Evolutionary conservation across 139 green algal species (phyloP).

Genomic region (Edaphochlamys debaryana): DNA sequence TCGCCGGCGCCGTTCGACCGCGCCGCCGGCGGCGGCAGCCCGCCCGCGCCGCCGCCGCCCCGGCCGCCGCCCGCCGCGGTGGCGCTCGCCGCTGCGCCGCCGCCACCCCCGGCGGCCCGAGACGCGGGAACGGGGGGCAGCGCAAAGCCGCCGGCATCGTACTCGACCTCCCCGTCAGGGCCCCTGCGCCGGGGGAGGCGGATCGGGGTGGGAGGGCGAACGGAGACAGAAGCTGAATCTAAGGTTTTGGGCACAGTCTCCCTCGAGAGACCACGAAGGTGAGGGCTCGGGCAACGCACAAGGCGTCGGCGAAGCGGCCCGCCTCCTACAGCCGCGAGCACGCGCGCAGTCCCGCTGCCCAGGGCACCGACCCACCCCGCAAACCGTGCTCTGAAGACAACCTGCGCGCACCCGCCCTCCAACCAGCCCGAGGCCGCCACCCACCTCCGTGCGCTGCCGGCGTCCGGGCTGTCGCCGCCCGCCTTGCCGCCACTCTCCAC

Average conservation of each 20-base stretch:
- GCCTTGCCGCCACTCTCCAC: not conserved
- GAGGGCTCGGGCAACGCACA: too few species aligned
- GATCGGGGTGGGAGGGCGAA: too few species aligned
- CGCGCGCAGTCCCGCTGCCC: too few species aligned
- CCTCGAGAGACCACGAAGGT: too few species aligned
- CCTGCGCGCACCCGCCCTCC: too few species aligned
- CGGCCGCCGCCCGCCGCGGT: not conserved
- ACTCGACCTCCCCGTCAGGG: constrained; percentile 14
- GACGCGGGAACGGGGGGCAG: not conserved
- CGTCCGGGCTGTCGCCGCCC: not conserved
- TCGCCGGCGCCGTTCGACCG: not conserved
- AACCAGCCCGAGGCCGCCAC: not conserved
- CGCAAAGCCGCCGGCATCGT: constrained; percentile 27
- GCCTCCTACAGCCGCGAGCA: too few species aligned
- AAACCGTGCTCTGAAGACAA: too few species aligned
- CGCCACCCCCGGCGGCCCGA: not conserved
- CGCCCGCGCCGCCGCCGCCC: not conserved
- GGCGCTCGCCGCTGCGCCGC: not conserved
- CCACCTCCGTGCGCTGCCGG: not conserved
- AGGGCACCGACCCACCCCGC: too few species aligned
- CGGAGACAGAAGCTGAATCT: not conserved
- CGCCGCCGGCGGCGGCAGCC: not conserved
- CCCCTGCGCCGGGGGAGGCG: not conserved
- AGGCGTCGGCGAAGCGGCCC: not conserved
- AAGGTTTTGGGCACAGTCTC: too few species aligned